These are phyloP conservation scores for Talaromyces sp. DNA, from an alignment of 2,329 filamentous ascomycete genomes.

Conservation along the genomic window DNA sequence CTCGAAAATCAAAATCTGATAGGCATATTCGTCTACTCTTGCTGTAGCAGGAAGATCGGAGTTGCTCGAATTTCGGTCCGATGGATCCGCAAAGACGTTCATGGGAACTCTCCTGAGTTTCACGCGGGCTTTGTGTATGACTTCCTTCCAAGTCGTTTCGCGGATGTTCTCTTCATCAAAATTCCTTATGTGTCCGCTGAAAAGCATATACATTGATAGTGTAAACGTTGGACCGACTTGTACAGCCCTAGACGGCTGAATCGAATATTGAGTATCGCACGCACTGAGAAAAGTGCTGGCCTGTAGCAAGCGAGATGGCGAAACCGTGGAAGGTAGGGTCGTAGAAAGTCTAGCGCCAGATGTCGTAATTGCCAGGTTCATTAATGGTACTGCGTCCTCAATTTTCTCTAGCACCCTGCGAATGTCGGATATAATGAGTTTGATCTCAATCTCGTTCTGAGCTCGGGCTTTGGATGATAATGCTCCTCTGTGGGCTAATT, in stretches of 20 bases:
- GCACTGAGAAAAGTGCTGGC: constrained; percentile 87
- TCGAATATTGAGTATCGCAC: constrained; percentile 77
- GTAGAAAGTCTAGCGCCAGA: constrained; percentile 85
- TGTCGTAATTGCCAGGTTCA: constrained; percentile 90
- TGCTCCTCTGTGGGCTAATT: constrained; percentile 32
- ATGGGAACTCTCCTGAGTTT: constrained; percentile 71
- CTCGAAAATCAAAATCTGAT: constrained; percentile 78
- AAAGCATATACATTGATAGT: constrained; percentile 92
- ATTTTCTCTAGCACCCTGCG: constrained; percentile 72
- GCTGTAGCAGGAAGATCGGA: constrained; percentile 39
- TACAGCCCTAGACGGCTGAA: constrained; percentile 60
- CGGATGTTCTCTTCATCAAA: constrained; percentile 57
- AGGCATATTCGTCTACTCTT: constrained; percentile 65
- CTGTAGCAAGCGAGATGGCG: constrained; percentile 84
- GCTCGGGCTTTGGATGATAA: constrained; percentile 47
- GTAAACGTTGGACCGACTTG: constrained; percentile 87
- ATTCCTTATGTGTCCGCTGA: constrained; percentile 68
- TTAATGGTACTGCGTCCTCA: constrained; percentile 84
- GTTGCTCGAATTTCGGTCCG: constrained; percentile 17
- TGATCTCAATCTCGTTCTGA: constrained; percentile 62
- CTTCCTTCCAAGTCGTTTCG: constrained; percentile 87
- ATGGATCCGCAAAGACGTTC: constrained; percentile 42
- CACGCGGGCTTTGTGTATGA: constrained; percentile 86
- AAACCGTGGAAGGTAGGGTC: constrained; percentile 75
- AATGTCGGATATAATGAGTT: constrained; percentile 70